Conservation (phyloP, 1,139 yeast genomes). For the Hemisphaericaspora xylofermentans region DNA sequence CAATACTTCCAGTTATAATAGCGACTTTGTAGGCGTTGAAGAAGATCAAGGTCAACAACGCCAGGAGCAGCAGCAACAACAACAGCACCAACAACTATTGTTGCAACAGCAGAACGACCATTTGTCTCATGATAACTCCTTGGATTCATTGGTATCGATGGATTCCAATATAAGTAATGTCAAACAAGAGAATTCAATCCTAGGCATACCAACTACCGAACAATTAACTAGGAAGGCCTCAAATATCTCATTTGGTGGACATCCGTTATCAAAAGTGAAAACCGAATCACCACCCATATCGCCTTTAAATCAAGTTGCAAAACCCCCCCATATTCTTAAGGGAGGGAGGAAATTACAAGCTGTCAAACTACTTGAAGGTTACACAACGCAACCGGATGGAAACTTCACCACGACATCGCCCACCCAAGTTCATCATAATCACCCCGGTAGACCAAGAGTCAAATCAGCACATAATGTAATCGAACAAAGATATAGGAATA, state of each 20-base stretch:
- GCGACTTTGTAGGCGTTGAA: conserved; percentile 4
- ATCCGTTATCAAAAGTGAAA: background rate
- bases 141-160: conserved; percentile 11
- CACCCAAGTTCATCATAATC: conserved; percentile 9
- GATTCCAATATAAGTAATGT: conserved; percentile 4
- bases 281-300: conserved; percentile 9
- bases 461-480: conserved; percentile 45
- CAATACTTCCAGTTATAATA: conserved; percentile 5
- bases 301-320: conserved; percentile 5
- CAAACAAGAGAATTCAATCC: conserved; percentile 4
- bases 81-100: conserved; percentile 5
- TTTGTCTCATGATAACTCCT: conserved; percentile 3
- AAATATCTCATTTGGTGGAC: conserved; percentile 6
- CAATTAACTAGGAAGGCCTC: conserved; percentile 8
- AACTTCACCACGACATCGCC: background rate
- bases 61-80: conserved; percentile 6
- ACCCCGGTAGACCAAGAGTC: conserved; percentile 17
- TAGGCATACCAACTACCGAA: conserved; percentile 6
- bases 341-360: background rate
- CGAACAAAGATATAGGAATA: conserved; percentile 47
- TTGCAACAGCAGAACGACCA: background rate
- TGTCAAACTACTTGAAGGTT: background rate
- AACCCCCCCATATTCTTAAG: background rate
- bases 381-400: background rate
- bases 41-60: conserved; percentile 2